phyloP scores from a whole-genome alignment of 441 rosid species.

The Cnidoscolus chayamansa region DNA sequence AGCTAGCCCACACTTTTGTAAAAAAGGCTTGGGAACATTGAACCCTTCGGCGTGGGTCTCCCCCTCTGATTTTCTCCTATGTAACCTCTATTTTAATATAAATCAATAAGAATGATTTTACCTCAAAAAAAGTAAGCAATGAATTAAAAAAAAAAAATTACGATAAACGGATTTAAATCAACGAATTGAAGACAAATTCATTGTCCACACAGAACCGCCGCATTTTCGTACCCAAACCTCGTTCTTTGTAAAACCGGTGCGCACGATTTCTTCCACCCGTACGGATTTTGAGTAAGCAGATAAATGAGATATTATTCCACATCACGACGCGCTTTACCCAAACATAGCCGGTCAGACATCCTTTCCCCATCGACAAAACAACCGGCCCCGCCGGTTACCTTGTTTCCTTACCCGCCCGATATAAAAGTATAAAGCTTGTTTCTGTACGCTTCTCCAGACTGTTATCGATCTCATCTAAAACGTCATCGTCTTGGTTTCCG shows the following conservation, averaged over 20 bases:
- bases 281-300: not conserved
- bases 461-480: slow-evolving; percentile 26
- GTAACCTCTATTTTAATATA: no score
- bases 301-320: not conserved
- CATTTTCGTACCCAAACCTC: no score
- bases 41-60: no score
- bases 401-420: slow-evolving; percentile 9
- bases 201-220: no score
- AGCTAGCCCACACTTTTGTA: no score
- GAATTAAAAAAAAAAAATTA: no score
- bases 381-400: slow-evolving; percentile 42
- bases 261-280: not conserved
- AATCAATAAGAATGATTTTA: no score
- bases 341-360: slow-evolving; percentile 36
- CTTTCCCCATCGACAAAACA: not conserved
- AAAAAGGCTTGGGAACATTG: no score
- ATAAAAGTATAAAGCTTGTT: slow-evolving; percentile 13
- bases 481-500: slow-evolving; percentile 17
- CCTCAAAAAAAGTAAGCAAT: no score
- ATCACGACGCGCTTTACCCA: slow-evolving; percentile 26
- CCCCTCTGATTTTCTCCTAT: no score
- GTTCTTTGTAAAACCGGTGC: not conserved
- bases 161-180: no score
- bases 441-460: slow-evolving; percentile 23
- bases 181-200: no score